Percentiles rank a stretch among this genome's conserved stretches.
Evolutionary conservation across 2,329 filamentous ascomycete species (phyloP).

Genomic region (Zasmidium cellare): DNA sequence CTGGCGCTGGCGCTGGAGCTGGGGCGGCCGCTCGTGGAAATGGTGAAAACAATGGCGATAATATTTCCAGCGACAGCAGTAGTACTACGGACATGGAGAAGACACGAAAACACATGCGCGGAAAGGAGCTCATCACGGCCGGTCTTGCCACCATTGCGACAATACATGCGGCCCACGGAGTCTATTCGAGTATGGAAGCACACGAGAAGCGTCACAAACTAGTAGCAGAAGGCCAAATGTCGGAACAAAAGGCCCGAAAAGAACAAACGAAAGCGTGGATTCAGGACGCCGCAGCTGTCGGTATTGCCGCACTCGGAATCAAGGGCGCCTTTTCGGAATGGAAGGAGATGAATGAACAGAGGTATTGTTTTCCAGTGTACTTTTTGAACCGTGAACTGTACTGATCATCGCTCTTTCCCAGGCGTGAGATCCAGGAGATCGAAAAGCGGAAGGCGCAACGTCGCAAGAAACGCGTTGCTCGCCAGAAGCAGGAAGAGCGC

Average conservation of each 20-base stretch:
- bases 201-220: constrained; percentile 61
- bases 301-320: constrained; percentile 67
- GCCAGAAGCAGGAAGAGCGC: constrained; percentile 47
- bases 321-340: constrained; percentile 66
- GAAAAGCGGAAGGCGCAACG: constrained; percentile 43
- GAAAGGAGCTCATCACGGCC: constrained; percentile 66
- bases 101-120: constrained; percentile 62
- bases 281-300: constrained; percentile 65
- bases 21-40: no score
- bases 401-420: constrained; percentile 28
- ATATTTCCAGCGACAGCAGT: constrained; percentile 33
- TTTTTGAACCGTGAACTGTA: constrained; percentile 1
- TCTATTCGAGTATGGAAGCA: constrained; percentile 65
- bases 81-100: constrained; percentile 59
- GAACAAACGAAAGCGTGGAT: constrained; percentile 64
- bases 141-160: constrained; percentile 68
- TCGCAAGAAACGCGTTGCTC: constrained; percentile 43
- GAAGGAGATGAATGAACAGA: constrained; percentile 66
- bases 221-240: constrained; percentile 64
- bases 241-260: constrained; percentile 61
- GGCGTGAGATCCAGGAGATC: constrained; percentile 52
- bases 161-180: constrained; percentile 66
- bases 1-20: constrained; percentile 25
- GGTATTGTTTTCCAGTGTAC: constrained; percentile 42
- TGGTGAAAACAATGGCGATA: constrained; percentile 14